Evolutionary conservation across 768 basidiomycete species (phyloP).

Genomic region (Hygrocybe punicea): DNA sequence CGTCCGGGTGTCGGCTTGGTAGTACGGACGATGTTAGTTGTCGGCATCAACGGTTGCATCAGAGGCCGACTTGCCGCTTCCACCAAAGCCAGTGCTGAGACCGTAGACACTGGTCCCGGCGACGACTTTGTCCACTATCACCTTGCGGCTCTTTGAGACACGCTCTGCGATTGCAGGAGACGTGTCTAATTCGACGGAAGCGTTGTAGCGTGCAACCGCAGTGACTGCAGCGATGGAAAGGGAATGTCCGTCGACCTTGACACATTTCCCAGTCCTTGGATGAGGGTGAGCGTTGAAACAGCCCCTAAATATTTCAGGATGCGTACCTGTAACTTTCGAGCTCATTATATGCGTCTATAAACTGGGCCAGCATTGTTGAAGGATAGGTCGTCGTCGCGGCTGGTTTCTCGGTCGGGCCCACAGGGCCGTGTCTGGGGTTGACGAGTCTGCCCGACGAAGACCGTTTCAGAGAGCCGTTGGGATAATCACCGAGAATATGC

Average conservation of each 20-base stretch:
- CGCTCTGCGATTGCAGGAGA: constrained; percentile 45
- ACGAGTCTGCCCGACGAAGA: background rate
- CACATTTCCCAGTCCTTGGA: constrained; percentile 47
- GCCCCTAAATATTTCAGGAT: constrained; percentile 8
- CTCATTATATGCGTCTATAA: constrained; percentile 50
- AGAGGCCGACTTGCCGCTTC: constrained; percentile 49
- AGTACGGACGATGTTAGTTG: background rate
- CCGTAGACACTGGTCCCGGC: constrained; percentile 74
- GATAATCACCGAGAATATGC: too few species aligned
- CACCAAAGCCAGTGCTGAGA: constrained; percentile 76
- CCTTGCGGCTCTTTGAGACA: constrained; percentile 59
- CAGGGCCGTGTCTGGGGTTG: background rate
- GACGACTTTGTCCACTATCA: constrained; percentile 67
- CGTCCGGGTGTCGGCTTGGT: constrained; percentile 69
- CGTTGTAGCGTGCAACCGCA: constrained; percentile 59
- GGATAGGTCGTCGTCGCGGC: background rate
- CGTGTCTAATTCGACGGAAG: constrained; percentile 43
- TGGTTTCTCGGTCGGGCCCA: background rate
- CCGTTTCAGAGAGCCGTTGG: too few species aligned
- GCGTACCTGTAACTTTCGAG: constrained; percentile 53
- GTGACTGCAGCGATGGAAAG: constrained; percentile 66
- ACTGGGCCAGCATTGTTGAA: constrained; percentile 23
- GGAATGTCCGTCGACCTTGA: constrained; percentile 61
- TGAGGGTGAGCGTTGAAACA: background rate
- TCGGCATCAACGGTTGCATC: background rate